Conservation (phyloP, 2,329 filamentous ascomycete species). For the Drechmeria coniospora region DNA sequence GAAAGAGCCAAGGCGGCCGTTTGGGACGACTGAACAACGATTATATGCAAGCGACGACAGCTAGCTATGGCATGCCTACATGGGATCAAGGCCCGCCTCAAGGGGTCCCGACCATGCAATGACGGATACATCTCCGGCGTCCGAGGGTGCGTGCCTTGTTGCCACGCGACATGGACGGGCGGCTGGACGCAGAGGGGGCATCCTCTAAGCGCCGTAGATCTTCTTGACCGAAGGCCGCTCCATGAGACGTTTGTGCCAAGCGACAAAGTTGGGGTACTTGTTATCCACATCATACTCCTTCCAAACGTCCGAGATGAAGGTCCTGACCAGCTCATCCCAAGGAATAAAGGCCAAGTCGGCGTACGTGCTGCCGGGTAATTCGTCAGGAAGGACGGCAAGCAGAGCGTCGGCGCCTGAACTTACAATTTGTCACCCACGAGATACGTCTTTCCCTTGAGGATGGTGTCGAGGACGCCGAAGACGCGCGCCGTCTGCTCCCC, state of each 20-base stretch:
- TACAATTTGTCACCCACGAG: conserved; percentile 20
- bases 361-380: conserved; percentile 14
- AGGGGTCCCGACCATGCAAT: neutral
- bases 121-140: neutral
- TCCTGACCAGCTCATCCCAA: conserved; percentile 11
- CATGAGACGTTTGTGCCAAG: conserved; percentile 18
- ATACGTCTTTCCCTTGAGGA: conserved; percentile 18
- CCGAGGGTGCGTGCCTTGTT: too few species aligned
- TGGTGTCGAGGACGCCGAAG: conserved; percentile 14
- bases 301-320: conserved; percentile 7
- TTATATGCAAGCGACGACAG: neutral
- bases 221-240: conserved; percentile 16
- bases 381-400: neutral
- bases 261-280: conserved; percentile 18
- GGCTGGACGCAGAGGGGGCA: too few species aligned
- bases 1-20: conserved; percentile 70
- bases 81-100: neutral
- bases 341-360: conserved; percentile 18
- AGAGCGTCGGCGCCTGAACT: conserved; percentile 2
- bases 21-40: conserved; percentile 53
- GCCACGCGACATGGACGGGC: too few species aligned
- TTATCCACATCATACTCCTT: conserved; percentile 13
- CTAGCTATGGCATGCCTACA: neutral
- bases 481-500: conserved; percentile 14
- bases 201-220: conserved; percentile 8